Conservation (phyloP, 2,329 filamentous ascomycete species). For the Endothia cerciana region DNA sequence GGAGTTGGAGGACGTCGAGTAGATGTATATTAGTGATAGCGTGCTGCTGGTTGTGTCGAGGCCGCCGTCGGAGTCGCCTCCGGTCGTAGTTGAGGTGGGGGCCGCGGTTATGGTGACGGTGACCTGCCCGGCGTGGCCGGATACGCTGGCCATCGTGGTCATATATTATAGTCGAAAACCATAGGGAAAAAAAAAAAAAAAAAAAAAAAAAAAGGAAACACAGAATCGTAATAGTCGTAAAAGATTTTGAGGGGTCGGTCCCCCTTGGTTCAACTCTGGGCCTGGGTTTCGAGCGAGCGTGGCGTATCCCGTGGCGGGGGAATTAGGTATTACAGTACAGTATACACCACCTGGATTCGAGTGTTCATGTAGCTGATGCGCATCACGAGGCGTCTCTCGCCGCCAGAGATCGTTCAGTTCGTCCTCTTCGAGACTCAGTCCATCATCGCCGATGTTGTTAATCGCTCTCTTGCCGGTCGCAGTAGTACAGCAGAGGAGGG, state of each 20-base stretch:
- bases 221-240: slow-evolving; percentile 7
- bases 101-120: slow-evolving; percentile 24
- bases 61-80: neutral
- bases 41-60: slow-evolving; percentile 21
- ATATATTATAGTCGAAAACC: neutral
- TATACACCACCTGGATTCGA: too few relatives aligned
- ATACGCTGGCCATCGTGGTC: slow-evolving; percentile 3
- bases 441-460: neutral
- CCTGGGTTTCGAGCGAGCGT: neutral
- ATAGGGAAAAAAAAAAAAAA: neutral
- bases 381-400: neutral
- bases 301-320: neutral
- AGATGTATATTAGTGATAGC: slow-evolving; percentile 24
- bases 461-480: neutral
- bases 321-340: slow-evolving; percentile 3
- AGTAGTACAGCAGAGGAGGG: neutral
- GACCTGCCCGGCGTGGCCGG: slow-evolving; percentile 14
- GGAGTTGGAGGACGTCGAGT: slow-evolving; percentile 17
- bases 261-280: too few relatives aligned
- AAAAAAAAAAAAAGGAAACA: neutral
- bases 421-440: neutral
- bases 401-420: slow-evolving; percentile 1
- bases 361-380: neutral
- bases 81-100: neutral
- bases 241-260: neutral